Base-by-base conservation (phyloP, 2,329 filamentous ascomycete genomes). In the Pseudogymnoascus pannorum region DNA sequence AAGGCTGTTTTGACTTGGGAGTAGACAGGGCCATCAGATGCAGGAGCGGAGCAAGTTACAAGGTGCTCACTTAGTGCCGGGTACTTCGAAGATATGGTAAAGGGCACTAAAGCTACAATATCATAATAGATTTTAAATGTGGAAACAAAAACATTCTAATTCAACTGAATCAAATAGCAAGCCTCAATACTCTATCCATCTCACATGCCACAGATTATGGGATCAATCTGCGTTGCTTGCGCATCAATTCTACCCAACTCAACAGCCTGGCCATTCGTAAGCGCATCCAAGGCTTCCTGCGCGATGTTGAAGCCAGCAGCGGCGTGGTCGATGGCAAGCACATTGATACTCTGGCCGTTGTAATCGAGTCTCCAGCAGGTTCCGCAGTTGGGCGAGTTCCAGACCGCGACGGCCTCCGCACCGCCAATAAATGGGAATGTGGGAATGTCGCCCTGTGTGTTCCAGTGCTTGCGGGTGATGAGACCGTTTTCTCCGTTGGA, bases 401-500 rank as follows among this genome's bases (percentile, higher is more conserved):
- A 86, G 61, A 79, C 78, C 18, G 70, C 70, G n/a, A 87, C 73
- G 60, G 74, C 77, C 6, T 77, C 73, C 18, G 76, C 75, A 31
- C 81, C 84, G 33, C 81, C 85, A 63, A 87, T 79, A 72, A 78
- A 76, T 35, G 81, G 79, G 74, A 82, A 86, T 35, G 67, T 65
- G 14, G 77, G 76, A 66, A 84, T 72, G 29, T 77, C 69, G 60
- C 78, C 77, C 73, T 85, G 81, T 0, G 74, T 83, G 59, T 74
- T 70, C 82, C 82, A 88, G 67, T 78, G 78, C 75, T 83, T 75
- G 64, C 75, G 80, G 68, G 81, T 84, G 65, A 83, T 82, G 64
- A 91, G 79, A 62, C 87, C 87, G 74, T 89, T 87, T 64, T 64
- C 54, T 60, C 87, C 87, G 70, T 90, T 84, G 31, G 84, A 87